Conservation (phyloP, 2,329 filamentous ascomycete genomes). For the Drechslerella stenobrocha region DNA sequence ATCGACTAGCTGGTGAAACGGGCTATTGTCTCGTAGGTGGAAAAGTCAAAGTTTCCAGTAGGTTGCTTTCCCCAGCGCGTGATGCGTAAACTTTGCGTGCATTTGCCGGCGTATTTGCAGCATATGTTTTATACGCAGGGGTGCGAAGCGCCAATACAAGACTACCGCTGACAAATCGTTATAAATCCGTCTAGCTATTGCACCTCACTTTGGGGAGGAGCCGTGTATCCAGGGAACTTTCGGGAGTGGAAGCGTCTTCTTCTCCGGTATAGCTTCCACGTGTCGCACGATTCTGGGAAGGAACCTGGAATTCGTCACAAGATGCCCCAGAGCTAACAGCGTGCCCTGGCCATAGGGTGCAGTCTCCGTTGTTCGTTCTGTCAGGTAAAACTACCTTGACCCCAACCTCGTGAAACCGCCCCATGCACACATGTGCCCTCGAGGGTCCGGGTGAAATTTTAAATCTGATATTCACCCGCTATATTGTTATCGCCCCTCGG, state of each 20-base stretch:
- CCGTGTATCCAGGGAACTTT: constrained; percentile 81
- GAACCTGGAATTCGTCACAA: not conserved
- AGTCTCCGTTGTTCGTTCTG: constrained; percentile 71
- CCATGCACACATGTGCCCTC: constrained; percentile 12
- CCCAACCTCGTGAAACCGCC: constrained; percentile 22
- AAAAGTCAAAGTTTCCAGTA: constrained; percentile 66
- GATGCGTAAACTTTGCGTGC: no score
- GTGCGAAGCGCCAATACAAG: no score
- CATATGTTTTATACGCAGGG: not conserved
- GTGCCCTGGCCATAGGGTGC: constrained; percentile 56
- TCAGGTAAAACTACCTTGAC: constrained; percentile 48
- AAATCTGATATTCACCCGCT: constrained; percentile 33
- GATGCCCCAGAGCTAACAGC: not conserved
- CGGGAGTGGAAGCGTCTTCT: constrained; percentile 79
- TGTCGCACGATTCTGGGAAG: constrained; percentile 1
- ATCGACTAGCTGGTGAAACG: constrained; percentile 72
- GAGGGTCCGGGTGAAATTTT: constrained; percentile 23
- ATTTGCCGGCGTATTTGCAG: no score
- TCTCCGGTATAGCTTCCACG: constrained; percentile 62
- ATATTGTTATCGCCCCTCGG: constrained; percentile 60
- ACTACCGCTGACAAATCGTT: not conserved
- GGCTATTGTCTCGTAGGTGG: constrained; percentile 77
- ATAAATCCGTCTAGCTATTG: constrained; percentile 67
- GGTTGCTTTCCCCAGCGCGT: not conserved
- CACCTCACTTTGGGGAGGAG: constrained; percentile 83